Evolutionary conservation across 768 basidiomycete species (phyloP).

Genomic region (Sarcomyxa edulis): DNA sequence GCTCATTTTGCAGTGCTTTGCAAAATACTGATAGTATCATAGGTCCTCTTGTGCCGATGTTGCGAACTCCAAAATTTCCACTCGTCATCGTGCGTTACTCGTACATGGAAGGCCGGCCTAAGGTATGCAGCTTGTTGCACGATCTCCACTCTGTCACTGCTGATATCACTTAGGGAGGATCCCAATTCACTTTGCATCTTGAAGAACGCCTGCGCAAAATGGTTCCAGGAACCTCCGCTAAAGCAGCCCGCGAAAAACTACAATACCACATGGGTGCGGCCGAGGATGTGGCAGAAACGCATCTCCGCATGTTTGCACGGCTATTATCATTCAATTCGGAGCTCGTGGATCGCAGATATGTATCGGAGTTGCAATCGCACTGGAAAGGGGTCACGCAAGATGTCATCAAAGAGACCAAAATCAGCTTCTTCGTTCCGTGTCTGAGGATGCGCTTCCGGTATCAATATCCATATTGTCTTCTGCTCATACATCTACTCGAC

Average conservation of each 20-base stretch:
- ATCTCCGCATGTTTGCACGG: constrained; percentile 15
- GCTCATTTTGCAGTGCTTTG: not conserved
- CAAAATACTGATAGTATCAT: not conserved
- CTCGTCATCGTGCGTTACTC: constrained; percentile 13
- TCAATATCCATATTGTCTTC: no score
- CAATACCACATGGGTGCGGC: constrained; percentile 9
- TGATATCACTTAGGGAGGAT: constrained; percentile 8
- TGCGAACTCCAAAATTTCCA: constrained; percentile 14
- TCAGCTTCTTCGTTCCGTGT: constrained; percentile 16
- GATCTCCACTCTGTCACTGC: not conserved
- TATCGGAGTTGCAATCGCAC: constrained; percentile 13
- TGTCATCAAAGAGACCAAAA: constrained; percentile 11
- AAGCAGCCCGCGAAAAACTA: constrained; percentile 10
- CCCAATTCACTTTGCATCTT: constrained; percentile 14
- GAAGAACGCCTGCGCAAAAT: constrained; percentile 9
- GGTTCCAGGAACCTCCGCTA: constrained; percentile 10
- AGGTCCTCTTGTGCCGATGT: constrained; percentile 16
- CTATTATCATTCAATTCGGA: constrained; percentile 14
- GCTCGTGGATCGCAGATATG: constrained; percentile 11
- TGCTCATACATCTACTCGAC: no score
- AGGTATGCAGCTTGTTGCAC: no score
- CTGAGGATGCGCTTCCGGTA: constrained; percentile 12
- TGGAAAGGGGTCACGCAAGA: constrained; percentile 13
- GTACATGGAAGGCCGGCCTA: constrained; percentile 14
- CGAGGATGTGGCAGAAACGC: constrained; percentile 11